A percentile compares a stretch with the other conserved stretches of the same genome.
Evolutionary conservation across 1,284 basidiomycete genomes (phyloP).

Genomic region (Moesziomyces parantarcticus): DNA sequence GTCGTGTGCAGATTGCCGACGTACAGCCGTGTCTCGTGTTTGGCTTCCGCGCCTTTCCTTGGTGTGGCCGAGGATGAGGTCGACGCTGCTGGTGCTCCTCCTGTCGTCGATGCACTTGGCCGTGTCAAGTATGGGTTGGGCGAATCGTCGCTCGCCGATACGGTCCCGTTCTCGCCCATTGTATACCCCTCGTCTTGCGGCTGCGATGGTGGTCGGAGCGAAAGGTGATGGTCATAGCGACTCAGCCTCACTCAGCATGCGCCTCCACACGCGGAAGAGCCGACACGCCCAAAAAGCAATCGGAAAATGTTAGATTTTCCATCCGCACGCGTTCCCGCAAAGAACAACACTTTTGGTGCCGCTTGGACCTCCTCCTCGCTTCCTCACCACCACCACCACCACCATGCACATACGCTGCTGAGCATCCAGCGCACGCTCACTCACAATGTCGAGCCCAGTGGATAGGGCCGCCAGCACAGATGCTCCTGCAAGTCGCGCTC

Average conservation of each 20-base stretch:
- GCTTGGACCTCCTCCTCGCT: neutral
- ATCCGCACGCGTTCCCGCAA: constrained; percentile 18
- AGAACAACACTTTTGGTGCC: constrained; percentile 6
- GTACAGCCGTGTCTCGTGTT: constrained; percentile 75
- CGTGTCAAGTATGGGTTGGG: constrained; percentile 23
- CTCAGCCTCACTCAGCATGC: too few relatives aligned
- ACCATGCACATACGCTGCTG: constrained; percentile 1
- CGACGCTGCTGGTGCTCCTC: neutral
- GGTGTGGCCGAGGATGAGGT: neutral
- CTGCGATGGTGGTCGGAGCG: neutral
- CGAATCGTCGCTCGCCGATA: neutral
- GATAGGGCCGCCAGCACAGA: constrained; percentile 28
- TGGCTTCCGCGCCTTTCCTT: neutral
- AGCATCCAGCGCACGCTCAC: neutral
- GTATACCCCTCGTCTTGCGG: neutral
- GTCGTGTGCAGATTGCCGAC: constrained; percentile 88
- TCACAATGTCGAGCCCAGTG: constrained; percentile 32
- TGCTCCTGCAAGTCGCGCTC: constrained; percentile 18
- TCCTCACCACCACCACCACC: neutral
- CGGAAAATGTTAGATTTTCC: neutral
- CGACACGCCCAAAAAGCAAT: neutral
- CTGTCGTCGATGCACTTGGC: constrained; percentile 5
- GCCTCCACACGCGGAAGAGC: constrained; percentile 8
- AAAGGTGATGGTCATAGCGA: neutral
- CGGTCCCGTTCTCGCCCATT: neutral